Conservation (phyloP, 1,139 yeast species). For the Sugiyamaella sp. region DNA sequence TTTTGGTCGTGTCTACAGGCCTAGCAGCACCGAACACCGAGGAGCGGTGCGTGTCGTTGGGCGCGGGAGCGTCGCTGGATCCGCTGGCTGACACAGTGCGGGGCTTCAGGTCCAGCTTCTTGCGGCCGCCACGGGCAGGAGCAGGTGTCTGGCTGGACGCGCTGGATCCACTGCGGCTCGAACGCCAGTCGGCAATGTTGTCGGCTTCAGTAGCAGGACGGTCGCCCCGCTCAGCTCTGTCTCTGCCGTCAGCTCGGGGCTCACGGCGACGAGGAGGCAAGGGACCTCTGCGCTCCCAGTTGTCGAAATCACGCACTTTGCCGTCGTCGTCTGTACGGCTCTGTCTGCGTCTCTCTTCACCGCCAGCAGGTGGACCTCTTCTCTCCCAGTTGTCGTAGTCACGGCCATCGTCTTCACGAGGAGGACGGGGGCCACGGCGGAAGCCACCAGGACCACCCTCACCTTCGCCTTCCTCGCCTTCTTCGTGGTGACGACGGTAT, state of each 20-base stretch:
- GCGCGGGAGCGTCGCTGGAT: conserved; percentile 26
- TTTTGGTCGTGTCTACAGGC: conserved; percentile 45
- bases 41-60: conserved; percentile 33
- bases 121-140: conserved; percentile 24
- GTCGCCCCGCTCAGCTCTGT: no score
- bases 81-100: conserved; percentile 35
- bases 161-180: conserved; percentile 7
- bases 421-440: conserved; percentile 18
- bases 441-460: not conserved
- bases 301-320: conserved; percentile 34
- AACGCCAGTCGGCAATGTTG: conserved; percentile 26
- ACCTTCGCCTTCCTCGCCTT: conserved; percentile 13
- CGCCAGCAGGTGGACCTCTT: conserved; percentile 36
- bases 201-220: conserved; percentile 25
- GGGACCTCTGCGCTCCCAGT: conserved; percentile 43
- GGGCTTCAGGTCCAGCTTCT: conserved; percentile 37
- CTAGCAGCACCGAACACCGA: conserved; percentile 44
- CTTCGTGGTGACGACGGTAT: conserved; percentile 23
- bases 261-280: conserved; percentile 31
- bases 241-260: conserved; percentile 23
- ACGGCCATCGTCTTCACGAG: conserved; percentile 35
- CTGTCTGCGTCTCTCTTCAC: conserved; percentile 23
- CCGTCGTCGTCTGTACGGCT: conserved; percentile 24
- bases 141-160: not conserved
- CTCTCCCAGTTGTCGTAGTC: conserved; percentile 43